A percentile compares a stretch with the other conserved stretches of the same genome.
Conservation (phyloP, 306 rosid species). For the Boehmeria nivea region DNA sequence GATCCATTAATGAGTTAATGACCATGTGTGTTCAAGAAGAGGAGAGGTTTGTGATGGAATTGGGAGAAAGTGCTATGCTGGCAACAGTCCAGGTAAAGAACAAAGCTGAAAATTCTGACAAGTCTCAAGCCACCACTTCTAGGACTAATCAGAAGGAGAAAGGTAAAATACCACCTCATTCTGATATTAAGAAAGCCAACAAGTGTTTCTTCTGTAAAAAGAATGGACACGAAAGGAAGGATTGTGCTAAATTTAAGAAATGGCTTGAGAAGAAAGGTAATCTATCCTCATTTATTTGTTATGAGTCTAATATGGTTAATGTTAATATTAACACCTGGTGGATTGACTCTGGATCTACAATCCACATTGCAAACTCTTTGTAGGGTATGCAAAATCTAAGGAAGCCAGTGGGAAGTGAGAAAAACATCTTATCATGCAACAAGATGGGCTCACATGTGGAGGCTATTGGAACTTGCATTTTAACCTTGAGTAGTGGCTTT, state of each 20-base stretch:
- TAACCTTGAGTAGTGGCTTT: too few relatives aligned
- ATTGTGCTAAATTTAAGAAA: not conserved
- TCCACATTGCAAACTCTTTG: too few relatives aligned
- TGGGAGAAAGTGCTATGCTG: not conserved
- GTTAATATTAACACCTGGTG: too few relatives aligned
- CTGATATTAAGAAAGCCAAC: not conserved
- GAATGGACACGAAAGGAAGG: not conserved
- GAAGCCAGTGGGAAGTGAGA: too few relatives aligned
- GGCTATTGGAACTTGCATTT: too few relatives aligned
- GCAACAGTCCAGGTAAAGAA: not conserved
- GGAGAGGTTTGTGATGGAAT: not conserved
- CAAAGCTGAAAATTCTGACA: not conserved
- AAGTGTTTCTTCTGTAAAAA: conserved; percentile 6
- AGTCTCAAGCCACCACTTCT: too few relatives aligned
- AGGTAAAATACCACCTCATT: not conserved
- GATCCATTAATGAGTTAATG: conserved; percentile 9
- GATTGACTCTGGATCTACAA: too few relatives aligned
- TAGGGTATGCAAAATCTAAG: too few relatives aligned
- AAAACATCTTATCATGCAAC: too few relatives aligned
- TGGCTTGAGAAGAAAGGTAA: conserved; percentile 9
- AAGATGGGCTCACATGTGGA: too few relatives aligned
- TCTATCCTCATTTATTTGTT: not conserved
- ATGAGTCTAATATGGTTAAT: too few relatives aligned
- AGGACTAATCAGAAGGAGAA: not conserved
- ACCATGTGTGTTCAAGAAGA: conserved; percentile 13